Percentiles rank a stretch among this genome's conserved stretches.
Evolutionary conservation across 2,329 filamentous ascomycete genomes (phyloP).

Genomic region (Amauroascus niger): DNA sequence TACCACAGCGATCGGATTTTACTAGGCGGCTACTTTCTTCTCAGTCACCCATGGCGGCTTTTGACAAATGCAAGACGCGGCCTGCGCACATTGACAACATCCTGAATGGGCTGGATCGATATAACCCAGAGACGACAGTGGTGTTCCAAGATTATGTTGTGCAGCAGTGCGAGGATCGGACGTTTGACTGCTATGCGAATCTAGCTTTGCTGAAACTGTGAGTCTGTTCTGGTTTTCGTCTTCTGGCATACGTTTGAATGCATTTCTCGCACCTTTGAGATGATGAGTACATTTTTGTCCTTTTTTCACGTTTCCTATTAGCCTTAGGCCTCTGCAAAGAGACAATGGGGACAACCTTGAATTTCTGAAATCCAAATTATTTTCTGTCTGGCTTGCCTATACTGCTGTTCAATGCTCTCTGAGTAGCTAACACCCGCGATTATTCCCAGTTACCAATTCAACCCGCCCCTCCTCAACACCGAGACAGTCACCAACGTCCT

Average conservation of each 20-base stretch:
- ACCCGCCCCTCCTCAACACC: slow-evolving; percentile 92
- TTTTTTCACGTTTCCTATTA: slow-evolving; percentile 94
- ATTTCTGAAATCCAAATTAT: slow-evolving; percentile 31
- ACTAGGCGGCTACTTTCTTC: background rate
- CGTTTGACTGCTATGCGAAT: slow-evolving; percentile 94
- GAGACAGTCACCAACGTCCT: slow-evolving; percentile 98
- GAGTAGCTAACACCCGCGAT: slow-evolving; percentile 3
- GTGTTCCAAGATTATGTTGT: slow-evolving; percentile 90
- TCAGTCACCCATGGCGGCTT: slow-evolving; percentile 35
- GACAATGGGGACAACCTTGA: slow-evolving; percentile 48
- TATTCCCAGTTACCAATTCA: slow-evolving; percentile 82
- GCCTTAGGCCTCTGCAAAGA: slow-evolving; percentile 22
- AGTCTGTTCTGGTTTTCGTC: slow-evolving; percentile 28
- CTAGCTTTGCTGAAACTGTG: slow-evolving; percentile 93
- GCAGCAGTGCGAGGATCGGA: slow-evolving; percentile 90
- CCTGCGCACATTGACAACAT: slow-evolving; percentile 87
- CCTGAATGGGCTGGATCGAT: slow-evolving; percentile 93
- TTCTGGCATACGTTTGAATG: background rate
- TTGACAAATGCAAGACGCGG: slow-evolving; percentile 84
- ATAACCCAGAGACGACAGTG: slow-evolving; percentile 93
- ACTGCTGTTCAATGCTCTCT: background rate
- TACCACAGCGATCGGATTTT: background rate
- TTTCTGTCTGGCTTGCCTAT: background rate
- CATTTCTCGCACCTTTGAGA: slow-evolving; percentile 44
- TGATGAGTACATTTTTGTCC: slow-evolving; percentile 48